A percentile compares a stretch with the other conserved stretches of the same genome.
phyloP scores from a whole-genome alignment of 2,329 filamentous ascomycete genomes.

The Dactylonectria estremocensis region DNA sequence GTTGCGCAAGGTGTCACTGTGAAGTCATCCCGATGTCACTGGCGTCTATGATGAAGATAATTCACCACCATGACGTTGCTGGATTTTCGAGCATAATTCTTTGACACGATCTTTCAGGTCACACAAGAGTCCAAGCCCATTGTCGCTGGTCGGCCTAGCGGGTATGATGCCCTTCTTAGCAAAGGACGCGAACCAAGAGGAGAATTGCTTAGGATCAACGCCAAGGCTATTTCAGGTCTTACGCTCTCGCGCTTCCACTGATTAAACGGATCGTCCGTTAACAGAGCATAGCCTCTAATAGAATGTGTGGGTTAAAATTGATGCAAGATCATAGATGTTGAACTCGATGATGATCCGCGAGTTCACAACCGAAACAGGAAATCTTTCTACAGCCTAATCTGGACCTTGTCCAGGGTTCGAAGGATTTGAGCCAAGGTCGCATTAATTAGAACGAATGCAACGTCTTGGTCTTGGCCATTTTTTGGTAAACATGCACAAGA shows the following conservation, averaged over 20 bases:
- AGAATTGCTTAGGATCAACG: constrained; percentile 1
- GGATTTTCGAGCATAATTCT: neutral
- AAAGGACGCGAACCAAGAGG: constrained; percentile 7
- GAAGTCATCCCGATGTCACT: neutral
- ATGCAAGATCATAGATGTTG: neutral
- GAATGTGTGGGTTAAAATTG: neutral
- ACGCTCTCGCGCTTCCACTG: neutral
- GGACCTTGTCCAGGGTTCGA: too few species aligned
- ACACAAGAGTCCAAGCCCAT: neutral
- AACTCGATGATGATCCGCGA: neutral
- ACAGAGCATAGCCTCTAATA: neutral
- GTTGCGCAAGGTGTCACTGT: constrained; percentile 42
- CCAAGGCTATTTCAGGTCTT: neutral
- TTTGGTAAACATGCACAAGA: neutral
- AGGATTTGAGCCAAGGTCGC: too few species aligned
- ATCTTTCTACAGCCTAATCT: neutral
- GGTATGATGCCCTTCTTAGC: constrained; percentile 21
- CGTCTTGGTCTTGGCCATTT: neutral
- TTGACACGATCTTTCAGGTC: neutral
- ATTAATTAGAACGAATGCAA: constrained; percentile 1
- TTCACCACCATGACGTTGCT: neutral
- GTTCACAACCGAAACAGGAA: neutral
- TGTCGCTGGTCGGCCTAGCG: neutral
- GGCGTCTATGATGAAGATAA: neutral
- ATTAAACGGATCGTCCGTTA: neutral